Base-by-base conservation (phyloP, 768 basidiomycete species). In the Exsudoporus frostii region DNA sequence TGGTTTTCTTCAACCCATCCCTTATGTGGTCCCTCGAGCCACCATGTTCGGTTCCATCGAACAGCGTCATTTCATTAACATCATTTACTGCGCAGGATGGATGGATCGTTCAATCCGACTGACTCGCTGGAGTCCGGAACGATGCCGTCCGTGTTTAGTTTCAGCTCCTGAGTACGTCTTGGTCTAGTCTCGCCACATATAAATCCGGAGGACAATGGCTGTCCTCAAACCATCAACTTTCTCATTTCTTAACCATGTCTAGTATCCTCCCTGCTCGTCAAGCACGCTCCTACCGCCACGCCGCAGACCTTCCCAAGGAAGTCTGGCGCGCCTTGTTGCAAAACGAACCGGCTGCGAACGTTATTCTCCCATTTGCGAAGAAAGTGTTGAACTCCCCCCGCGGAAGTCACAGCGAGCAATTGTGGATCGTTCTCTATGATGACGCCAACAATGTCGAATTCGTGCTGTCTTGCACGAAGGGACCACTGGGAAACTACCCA, bases 301-400 rank as follows among this genome's bases (percentile, higher is more conserved):
- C 59, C 2, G 7, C 43, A 1, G 54, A 58, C 9, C 38, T 79
- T 9, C 36, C 58, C 1, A 5, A 40, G 3, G 36, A 59, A 1
- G 71, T 74, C 3, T 73, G 72, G 70, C 51, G 52, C 2, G 58
- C 62, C 1, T 51, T 80, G 13, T 36, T 25, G 1, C 53, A 48
- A 5, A 47, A 70, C 8, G 71, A 76, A 33, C 63, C 58, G 0
- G 45, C 64, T 4, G 69, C 76, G 3, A 80, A 81, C 48, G 55
- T 77, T 39, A 60, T 80, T 19, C 65, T 72, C 15, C 72, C 79
- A 0, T 71, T 71, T 25, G 76, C 74, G 1, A 57, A 47, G 42
- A 74, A 72, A 54, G 59, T 67, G 22, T 44, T 48, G 24, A n/a
- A 46, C 15, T 43, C 33, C 10, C 44, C 55, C 42, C 49, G 40